Evolutionary conservation across 768 basidiomycete genomes (phyloP).

Genomic region (Phlebiopsis gigantea): DNA sequence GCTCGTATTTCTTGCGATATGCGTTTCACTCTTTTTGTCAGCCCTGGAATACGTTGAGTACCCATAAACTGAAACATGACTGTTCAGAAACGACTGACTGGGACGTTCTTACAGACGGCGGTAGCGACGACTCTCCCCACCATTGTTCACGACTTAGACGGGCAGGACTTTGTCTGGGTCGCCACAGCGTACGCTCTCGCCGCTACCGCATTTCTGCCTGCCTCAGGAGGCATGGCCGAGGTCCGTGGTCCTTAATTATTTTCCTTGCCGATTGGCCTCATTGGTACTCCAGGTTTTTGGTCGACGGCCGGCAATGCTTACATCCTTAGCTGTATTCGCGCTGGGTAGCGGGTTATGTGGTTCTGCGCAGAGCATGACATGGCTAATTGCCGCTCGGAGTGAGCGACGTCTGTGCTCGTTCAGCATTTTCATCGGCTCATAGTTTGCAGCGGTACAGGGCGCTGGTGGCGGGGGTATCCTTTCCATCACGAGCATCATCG

Average conservation of each 20-base stretch:
- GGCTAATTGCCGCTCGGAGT: constrained; percentile 33
- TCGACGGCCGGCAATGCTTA: constrained; percentile 25
- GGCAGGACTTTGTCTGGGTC: constrained; percentile 20
- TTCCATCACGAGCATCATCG: constrained; percentile 15
- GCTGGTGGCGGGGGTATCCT: constrained; percentile 20
- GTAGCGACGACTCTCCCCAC: constrained; percentile 19
- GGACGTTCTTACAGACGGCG: constrained; percentile 12
- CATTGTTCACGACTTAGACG: constrained; percentile 12
- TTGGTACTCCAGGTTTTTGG: constrained; percentile 25
- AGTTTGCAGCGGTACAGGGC: constrained; percentile 15
- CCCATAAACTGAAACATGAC: background rate
- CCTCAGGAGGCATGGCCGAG: constrained; percentile 26
- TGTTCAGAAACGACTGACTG: too few species aligned
- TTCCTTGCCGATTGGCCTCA: background rate
- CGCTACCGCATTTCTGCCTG: constrained; percentile 28
- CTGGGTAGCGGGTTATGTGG: constrained; percentile 35
- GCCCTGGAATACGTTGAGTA: constrained; percentile 14
- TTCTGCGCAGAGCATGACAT: constrained; percentile 31
- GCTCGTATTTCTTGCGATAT: constrained; percentile 16
- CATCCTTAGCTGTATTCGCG: constrained; percentile 26
- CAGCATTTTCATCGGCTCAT: too few species aligned
- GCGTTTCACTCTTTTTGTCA: constrained; percentile 19
- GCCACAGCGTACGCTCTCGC: constrained; percentile 30
- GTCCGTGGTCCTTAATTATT: background rate
- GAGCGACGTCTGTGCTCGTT: background rate